A percentile compares a stretch with the other conserved stretches of the same genome.
These are phyloP conservation scores for Vigna mungo DNA, from an alignment of 306 rosid species.

Conservation along the genomic window DNA sequence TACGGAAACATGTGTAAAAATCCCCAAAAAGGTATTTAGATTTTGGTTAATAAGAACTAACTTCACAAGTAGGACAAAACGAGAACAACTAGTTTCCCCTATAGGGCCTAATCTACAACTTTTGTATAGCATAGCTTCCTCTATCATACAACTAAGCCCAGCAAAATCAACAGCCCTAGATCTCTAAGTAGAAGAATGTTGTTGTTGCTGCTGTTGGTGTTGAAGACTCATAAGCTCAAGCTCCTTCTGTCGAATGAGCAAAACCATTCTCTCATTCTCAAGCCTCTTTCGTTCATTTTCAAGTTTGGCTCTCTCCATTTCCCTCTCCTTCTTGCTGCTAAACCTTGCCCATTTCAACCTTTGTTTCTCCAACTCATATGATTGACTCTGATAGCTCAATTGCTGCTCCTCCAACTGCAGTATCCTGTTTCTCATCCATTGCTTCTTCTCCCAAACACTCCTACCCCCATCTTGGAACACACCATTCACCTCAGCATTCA, in stretches of 20 bases:
- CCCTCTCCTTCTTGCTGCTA: constrained; percentile 88
- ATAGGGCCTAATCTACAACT: neutral
- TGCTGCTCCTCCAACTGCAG: constrained; percentile 75
- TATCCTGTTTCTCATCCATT: constrained; percentile 67
- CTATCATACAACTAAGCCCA: constrained; percentile 37
- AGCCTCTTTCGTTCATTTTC: constrained; percentile 67
- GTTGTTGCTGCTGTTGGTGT: constrained; percentile 56
- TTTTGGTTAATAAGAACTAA: constrained; percentile 3
- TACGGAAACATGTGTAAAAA: neutral
- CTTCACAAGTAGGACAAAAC: neutral
- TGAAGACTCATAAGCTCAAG: constrained; percentile 55
- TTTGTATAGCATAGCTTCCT: neutral
- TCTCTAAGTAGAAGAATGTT: constrained; percentile 63
- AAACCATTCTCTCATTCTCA: constrained; percentile 77
- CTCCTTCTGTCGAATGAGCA: constrained; percentile 73
- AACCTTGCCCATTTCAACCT: constrained; percentile 83
- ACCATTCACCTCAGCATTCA: constrained; percentile 58
- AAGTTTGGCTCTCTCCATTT: constrained; percentile 82
- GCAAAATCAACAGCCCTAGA: constrained; percentile 36
- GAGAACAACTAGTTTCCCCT: constrained; percentile 11
- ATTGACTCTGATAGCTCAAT: constrained; percentile 53
- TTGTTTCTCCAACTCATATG: constrained; percentile 82
- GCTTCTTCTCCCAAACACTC: constrained; percentile 80
- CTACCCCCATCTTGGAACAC: constrained; percentile 69
- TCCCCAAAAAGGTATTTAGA: neutral